Evolutionary conservation across 1,284 basidiomycete genomes (phyloP).

Genomic region (Sporisorium reilianum): DNA sequence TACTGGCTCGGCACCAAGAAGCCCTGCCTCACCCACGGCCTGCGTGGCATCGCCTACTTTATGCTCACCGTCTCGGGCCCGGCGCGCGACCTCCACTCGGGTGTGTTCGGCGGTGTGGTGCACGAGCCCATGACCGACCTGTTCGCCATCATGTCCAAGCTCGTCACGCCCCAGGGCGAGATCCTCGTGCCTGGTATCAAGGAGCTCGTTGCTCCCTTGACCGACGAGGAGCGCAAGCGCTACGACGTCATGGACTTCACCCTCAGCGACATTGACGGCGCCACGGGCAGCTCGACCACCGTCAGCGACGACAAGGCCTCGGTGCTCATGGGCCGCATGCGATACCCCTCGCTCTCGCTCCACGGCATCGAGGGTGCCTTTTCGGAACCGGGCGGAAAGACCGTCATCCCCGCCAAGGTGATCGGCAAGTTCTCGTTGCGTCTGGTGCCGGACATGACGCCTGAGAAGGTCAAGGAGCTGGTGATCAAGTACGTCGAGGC

Average conservation of each 20-base stretch:
- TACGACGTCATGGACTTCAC: slow-evolving; percentile 70
- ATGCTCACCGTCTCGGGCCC: slow-evolving; percentile 86
- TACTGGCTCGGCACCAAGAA: slow-evolving; percentile 70
- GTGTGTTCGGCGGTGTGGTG: slow-evolving; percentile 70
- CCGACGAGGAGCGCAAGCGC: slow-evolving; percentile 79
- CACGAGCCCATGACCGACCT: slow-evolving; percentile 76
- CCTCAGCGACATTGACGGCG: slow-evolving; percentile 79
- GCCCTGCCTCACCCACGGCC: slow-evolving; percentile 70
- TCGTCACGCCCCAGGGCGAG: slow-evolving; percentile 83
- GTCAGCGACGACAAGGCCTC: slow-evolving; percentile 83
- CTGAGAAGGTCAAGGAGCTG: slow-evolving; percentile 62
- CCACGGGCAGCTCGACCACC: slow-evolving; percentile 82
- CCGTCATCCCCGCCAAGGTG: slow-evolving; percentile 92
- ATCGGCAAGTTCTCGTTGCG: slow-evolving; percentile 73
- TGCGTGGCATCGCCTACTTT: slow-evolving; percentile 89
- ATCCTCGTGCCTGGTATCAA: slow-evolving; percentile 93
- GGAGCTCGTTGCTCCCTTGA: slow-evolving; percentile 83
- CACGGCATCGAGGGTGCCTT: slow-evolving; percentile 99
- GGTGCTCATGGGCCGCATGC: slow-evolving; percentile 84
- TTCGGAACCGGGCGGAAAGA: slow-evolving; percentile 78
- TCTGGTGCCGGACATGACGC: slow-evolving; percentile 89
- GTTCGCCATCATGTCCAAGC: slow-evolving; percentile 75
- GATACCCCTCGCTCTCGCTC: slow-evolving; percentile 85
- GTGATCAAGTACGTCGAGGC: slow-evolving; percentile 64
- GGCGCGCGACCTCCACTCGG: slow-evolving; percentile 90